These are phyloP conservation scores for Colletotrichum sp. DNA, from an alignment of 2,329 filamentous ascomycete species.

Conservation along the genomic window DNA sequence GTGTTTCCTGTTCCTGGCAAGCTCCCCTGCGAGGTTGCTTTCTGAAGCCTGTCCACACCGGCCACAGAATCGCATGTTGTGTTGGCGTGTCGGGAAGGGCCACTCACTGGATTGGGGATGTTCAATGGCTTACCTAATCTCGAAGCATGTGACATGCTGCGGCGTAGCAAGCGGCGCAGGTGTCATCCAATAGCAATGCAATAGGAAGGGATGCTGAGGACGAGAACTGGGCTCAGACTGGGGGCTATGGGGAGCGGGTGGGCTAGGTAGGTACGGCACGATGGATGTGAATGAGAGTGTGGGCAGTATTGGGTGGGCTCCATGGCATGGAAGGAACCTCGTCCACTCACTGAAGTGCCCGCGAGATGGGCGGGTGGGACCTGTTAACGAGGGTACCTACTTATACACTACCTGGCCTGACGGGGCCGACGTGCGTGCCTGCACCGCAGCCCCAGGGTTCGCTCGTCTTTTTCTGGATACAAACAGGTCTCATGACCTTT, in stretches of 20 bases:
- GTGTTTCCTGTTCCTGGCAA: neutral
- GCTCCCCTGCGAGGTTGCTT: neutral
- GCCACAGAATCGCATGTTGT: neutral
- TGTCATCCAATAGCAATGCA: slow-evolving; percentile 13
- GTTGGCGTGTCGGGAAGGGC: neutral
- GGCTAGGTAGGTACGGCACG: neutral
- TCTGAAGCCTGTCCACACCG: neutral
- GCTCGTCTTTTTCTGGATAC: slow-evolving; percentile 22
- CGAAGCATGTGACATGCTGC: slow-evolving; percentile 14
- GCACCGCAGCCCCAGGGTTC: slow-evolving; percentile 14
- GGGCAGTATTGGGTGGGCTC: neutral
- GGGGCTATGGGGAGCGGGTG: neutral
- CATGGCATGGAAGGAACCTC: neutral
- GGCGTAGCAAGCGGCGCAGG: neutral
- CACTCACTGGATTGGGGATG: neutral
- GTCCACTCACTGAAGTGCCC: neutral
- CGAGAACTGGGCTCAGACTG: neutral
- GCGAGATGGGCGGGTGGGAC: neutral
- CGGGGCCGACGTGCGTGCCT: neutral
- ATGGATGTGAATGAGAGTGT: neutral
- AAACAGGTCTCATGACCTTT: slow-evolving; percentile 25
- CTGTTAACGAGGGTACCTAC: slow-evolving; percentile 11
- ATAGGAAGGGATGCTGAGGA: neutral
- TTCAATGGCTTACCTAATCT: slow-evolving; percentile 2
- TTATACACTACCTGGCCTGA: neutral